These are phyloP conservation scores for Clarkia xantiana DNA, from an alignment of 345 rosid genomes.

Conservation along the genomic window DNA sequence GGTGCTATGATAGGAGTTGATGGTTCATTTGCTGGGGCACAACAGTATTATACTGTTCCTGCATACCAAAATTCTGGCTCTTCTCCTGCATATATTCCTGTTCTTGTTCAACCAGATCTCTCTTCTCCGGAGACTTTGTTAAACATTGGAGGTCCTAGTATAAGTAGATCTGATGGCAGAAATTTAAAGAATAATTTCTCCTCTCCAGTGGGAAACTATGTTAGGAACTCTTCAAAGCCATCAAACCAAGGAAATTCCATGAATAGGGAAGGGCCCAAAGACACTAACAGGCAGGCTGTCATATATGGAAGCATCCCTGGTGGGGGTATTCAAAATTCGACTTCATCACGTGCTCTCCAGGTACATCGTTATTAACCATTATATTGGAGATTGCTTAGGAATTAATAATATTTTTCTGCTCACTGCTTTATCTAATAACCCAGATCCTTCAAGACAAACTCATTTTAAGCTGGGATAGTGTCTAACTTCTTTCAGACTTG, in stretches of 20 bases:
- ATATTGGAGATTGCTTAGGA: background rate
- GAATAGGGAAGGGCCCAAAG: constrained; percentile 30
- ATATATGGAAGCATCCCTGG: constrained; percentile 26
- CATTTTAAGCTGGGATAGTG: too few species aligned
- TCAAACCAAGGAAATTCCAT: constrained; percentile 27
- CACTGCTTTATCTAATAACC: too few species aligned
- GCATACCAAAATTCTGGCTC: constrained; percentile 49
- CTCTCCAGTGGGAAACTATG: constrained; percentile 32
- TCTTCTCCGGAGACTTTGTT: constrained; percentile 30
- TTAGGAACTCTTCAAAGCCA: constrained; percentile 30
- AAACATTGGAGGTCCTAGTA: constrained; percentile 24
- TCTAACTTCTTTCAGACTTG: too few species aligned
- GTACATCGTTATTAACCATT: constrained; percentile 14
- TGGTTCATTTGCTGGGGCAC: constrained; percentile 39
- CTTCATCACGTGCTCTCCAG: constrained; percentile 31
- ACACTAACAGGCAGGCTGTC: constrained; percentile 30
- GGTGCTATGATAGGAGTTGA: constrained; percentile 67
- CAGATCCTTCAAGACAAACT: too few species aligned
- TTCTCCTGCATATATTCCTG: constrained; percentile 44
- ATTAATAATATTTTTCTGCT: too few species aligned
- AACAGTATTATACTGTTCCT: constrained; percentile 47
- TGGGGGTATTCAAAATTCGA: constrained; percentile 17
- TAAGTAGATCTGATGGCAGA: constrained; percentile 34
- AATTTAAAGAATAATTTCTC: constrained; percentile 25
- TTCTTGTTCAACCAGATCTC: constrained; percentile 41